phyloP scores from a whole-genome alignment of 2,329 filamentous ascomycete genomes.

The Emergomyces orientalis region DNA sequence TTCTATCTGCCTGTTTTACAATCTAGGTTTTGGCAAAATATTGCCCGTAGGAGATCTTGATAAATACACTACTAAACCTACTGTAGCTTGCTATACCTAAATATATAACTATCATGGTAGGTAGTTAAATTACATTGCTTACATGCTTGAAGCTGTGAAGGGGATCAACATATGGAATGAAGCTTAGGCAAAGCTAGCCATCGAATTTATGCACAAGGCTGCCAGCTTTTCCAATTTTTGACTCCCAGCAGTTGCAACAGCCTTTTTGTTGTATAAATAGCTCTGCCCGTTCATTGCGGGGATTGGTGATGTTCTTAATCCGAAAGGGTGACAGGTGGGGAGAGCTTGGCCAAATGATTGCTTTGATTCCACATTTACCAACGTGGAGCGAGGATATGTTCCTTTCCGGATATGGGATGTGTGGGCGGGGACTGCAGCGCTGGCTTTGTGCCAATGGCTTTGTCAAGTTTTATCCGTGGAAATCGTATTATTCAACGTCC shows the following conservation, averaged over 20 bases:
- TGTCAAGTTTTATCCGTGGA: background rate
- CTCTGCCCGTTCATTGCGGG: background rate
- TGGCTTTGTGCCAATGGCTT: background rate
- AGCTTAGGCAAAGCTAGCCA: background rate
- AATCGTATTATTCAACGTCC: background rate
- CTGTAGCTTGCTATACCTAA: no score
- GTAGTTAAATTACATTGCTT: no score
- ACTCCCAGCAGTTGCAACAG: background rate
- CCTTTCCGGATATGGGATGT: background rate
- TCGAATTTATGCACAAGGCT: background rate
- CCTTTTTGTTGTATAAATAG: background rate
- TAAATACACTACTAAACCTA: no score
- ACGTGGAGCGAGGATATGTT: no score
- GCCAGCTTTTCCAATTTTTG: background rate
- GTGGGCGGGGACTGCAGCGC: background rate
- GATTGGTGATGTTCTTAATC: constrained; percentile 1
- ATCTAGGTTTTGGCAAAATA: background rate
- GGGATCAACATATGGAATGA: background rate
- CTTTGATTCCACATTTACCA: background rate
- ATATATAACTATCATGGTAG: no score
- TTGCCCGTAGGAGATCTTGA: no score
- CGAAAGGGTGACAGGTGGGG: background rate
- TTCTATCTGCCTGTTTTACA: background rate
- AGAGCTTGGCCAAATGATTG: background rate
- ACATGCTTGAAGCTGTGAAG: no score